Base-by-base conservation (phyloP, 345 rosid species). In the Gossypium thurberi region DNA sequence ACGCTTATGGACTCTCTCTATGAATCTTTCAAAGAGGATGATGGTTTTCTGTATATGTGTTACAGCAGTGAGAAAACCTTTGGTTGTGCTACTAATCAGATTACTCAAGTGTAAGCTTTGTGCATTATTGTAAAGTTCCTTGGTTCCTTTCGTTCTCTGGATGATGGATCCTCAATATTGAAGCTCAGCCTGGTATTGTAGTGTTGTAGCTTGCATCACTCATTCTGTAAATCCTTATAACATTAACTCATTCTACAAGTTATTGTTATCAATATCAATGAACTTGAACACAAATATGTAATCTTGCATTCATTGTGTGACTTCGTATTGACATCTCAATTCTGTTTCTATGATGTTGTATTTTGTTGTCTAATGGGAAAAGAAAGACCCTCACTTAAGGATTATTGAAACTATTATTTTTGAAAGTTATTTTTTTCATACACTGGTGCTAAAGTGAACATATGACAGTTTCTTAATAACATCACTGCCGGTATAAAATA, bases 1-100 rank as follows among this genome's bases (percentile, higher is more conserved):
- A 80, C 89, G 77, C 70, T 87, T 25, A 79, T 94, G 96, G 89
- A 88, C 26, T 76, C 87, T 1, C 68, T 90, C 12, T 90, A 90
- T 25, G 93, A 90, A 78, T 76, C 90, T 52, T 90, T 67, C 83
- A 94, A 87, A 85, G 98, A 91, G 0, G 91, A 89, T 55, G 96
- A 94, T 77, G 98, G 97, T 10, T 94, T 90, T 75, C 86, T 91
- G 44, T 94, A 94, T 78, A 83, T 90, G 90, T 84, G 88, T 64
- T 90, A 87, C 82, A 88, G 96, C 87, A 86, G 88, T 52, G 91
- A 91, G 84, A 86, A 91, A 65, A 87, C 93, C 70, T 88, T 88
- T 10, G 89, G 91, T 74, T 77, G 53, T 47, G 70, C 60, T 43
- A 21, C 71, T 69, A 18, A 43, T 50, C 66, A 67, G 56, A 61